Percentiles rank a stretch among this genome's conserved stretches.
phyloP scores from a whole-genome alignment of 2,329 filamentous ascomycete species.

The Aspergillus pseudotamarii region DNA sequence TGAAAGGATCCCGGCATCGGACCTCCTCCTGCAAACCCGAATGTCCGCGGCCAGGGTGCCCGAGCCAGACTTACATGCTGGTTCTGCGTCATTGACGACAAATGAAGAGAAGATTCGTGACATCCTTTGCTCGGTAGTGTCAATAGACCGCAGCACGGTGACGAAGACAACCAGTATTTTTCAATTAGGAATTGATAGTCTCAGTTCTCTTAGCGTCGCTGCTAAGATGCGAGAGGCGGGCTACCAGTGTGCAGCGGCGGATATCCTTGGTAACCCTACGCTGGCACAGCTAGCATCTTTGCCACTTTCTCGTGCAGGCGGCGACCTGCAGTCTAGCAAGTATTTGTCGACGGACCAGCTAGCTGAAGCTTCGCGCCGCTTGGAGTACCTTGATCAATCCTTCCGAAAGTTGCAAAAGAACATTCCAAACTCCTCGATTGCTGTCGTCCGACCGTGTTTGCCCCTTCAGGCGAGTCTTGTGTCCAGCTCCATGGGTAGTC shows the following conservation, averaged over 20 bases:
- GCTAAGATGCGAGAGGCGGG: neutral
- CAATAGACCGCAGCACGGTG: neutral
- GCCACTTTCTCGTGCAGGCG: no score
- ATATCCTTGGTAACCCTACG: neutral
- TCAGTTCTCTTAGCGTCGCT: neutral
- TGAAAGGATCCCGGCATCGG: constrained; percentile 12
- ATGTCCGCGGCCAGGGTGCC: no score
- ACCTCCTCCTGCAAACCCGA: neutral
- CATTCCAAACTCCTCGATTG: neutral
- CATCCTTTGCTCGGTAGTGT: neutral
- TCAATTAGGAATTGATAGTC: neutral
- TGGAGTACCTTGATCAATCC: neutral
- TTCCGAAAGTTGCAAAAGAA: neutral
- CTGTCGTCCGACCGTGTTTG: neutral
- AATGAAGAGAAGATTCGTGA: neutral
- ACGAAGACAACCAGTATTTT: neutral
- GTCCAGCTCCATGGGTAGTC: neutral
- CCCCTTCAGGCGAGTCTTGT: neutral
- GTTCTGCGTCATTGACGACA: neutral
- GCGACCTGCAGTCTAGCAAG: no score
- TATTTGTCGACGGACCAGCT: no score
- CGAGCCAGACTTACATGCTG: no score
- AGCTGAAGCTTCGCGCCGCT: neutral
- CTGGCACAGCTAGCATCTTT: neutral
- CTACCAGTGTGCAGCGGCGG: neutral